A percentile compares a stretch with the other conserved stretches of the same genome.
Conservation (phyloP, 768 basidiomycete genomes). For the Termitomyces sp. region DNA sequence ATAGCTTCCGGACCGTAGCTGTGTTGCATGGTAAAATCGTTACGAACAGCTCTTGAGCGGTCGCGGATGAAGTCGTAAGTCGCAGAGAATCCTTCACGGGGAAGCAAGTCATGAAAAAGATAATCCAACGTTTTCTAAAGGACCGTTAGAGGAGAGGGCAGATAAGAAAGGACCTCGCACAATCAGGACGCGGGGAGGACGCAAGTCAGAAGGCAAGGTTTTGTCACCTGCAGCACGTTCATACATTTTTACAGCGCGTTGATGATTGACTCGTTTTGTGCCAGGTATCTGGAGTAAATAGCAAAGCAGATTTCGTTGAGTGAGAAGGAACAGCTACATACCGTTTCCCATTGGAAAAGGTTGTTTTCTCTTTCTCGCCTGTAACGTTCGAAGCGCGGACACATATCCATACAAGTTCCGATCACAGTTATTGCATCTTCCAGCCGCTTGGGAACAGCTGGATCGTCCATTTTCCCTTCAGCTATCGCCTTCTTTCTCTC, state of each 20-base stretch:
- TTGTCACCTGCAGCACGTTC: constrained; percentile 94
- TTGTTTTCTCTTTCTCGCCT: constrained; percentile 87
- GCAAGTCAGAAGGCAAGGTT: constrained; percentile 83
- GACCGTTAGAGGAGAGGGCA: constrained; percentile 1
- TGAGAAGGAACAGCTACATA: constrained; percentile 41
- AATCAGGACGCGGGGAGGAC: constrained; percentile 80
- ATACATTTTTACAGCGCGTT: constrained; percentile 89
- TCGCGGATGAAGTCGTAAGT: constrained; percentile 87
- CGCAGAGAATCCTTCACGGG: constrained; percentile 58
- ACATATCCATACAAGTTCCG: constrained; percentile 92
- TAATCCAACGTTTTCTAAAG: constrained; percentile 83
- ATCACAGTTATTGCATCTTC: constrained; percentile 91
- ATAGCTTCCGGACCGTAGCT: constrained; percentile 72
- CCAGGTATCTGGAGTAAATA: constrained; percentile 57
- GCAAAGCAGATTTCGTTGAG: constrained; percentile 33
- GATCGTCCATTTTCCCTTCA: constrained; percentile 86
- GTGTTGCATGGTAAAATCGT: constrained; percentile 93
- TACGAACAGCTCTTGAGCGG: constrained; percentile 82
- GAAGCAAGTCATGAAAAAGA: constrained; percentile 79
- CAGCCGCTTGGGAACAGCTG: constrained; percentile 67
- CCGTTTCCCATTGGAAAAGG: constrained; percentile 80
- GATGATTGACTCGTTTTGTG: constrained; percentile 82
- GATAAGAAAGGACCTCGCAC: constrained; percentile 27
- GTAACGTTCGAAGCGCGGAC: constrained; percentile 90
- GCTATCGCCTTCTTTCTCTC: constrained; percentile 73